phyloP scores from a whole-genome alignment of 2,329 filamentous ascomycete species.

The Tetracladium maxilliforme region DNA sequence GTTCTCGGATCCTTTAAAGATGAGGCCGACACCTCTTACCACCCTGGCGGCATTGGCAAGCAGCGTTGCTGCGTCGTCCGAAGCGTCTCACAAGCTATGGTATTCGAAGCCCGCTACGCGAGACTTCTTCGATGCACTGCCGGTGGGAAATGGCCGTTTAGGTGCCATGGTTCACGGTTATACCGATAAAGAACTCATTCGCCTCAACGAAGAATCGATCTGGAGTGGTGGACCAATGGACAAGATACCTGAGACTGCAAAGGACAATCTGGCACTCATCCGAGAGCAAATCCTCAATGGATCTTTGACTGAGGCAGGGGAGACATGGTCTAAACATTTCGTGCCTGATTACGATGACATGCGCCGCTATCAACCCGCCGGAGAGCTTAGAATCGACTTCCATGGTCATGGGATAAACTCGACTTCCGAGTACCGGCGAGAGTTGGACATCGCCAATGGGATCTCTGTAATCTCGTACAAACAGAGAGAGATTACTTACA shows the following conservation, averaged over 20 bases:
- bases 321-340: too few species aligned
- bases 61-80: too few species aligned
- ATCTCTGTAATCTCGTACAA: conserved; percentile 5
- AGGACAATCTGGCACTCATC: conserved; percentile 17
- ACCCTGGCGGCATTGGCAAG: too few species aligned
- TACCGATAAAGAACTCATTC: conserved; percentile 20
- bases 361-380: conserved; percentile 20
- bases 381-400: conserved; percentile 15
- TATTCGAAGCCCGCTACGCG: too few species aligned
- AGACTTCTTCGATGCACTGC: too few species aligned
- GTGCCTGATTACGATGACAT: conserved; percentile 19
- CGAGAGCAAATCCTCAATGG: conserved; percentile 20
- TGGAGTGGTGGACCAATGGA: conserved; percentile 25
- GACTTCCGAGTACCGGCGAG: conserved; percentile 10
- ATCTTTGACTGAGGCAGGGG: conserved; percentile 17
- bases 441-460: conserved; percentile 6
- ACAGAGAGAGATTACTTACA: conserved; percentile 6
- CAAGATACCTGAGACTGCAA: conserved; percentile 19
- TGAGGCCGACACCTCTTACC: too few species aligned
- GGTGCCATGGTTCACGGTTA: conserved; percentile 23
- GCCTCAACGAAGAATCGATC: conserved; percentile 29
- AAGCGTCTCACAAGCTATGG: too few species aligned
- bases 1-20: too few species aligned
- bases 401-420: conserved; percentile 14
- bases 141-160: conserved; percentile 27